Base-by-base conservation (phyloP, 1,284 basidiomycete genomes). In the Puccinia coronata region DNA sequence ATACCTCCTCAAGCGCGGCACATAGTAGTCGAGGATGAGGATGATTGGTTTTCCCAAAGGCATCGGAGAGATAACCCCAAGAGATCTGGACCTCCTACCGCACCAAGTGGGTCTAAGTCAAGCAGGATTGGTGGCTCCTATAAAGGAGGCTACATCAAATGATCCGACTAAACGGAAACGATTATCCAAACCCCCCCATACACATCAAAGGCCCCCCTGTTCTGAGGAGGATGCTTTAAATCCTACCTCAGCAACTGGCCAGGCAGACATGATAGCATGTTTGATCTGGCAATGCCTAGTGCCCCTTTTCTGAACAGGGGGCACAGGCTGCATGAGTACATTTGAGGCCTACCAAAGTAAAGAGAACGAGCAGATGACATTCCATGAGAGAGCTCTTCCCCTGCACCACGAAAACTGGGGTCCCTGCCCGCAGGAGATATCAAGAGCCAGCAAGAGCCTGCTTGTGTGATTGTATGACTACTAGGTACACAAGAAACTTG, bases 101-200 rank as follows among this genome's bases (percentile, higher is more conserved):
- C 14, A 25, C 25, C 25, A 36, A 65, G 41, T 47, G 25, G 12
- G 1, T 55, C 59, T 8, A 79, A 70, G 25, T 39, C 61, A 57
- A 25, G 12, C 39, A 70, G 76, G 53, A 71, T 79, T 18, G 76
- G 76, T 36, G 76, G 76, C 5, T 57, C 49, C 41, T 79, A 79
- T 67, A 79, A 79, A n/a, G 76, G 76, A 70, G 63, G 63, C 23
- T 79, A 79, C 53, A 70, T 67, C 16, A 79, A 69, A 55, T 69
- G 51, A 79, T 77, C 55, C n/a, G 2, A 9, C 55, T 28, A 28
- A 57, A 18, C n/a, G 8, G 55, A 57, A 25, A 5, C 57, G n/a
- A 31, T 16, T 34, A 31, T 59, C 28, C 34, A 59, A 31, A 59
- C 34, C 57, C 28, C 28, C 28, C 57, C 28, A 16, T 16, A 28